Base-by-base conservation (phyloP, 176 grass and related monocot species). In the Oryza punctata region DNA sequence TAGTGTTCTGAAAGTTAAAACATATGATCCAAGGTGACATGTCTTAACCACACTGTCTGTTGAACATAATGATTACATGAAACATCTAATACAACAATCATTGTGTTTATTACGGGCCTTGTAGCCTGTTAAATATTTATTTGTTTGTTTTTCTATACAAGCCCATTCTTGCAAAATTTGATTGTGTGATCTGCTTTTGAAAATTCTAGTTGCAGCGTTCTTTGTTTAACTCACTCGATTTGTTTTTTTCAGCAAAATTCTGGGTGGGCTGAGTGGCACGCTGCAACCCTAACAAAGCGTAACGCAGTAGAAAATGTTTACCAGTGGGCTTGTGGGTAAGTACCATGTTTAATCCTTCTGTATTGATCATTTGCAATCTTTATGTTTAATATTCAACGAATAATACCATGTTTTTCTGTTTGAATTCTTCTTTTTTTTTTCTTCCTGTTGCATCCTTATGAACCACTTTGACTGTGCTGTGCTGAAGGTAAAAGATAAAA, bases 291-390 rank as follows among this genome's bases (percentile, higher is more conserved):
- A 78, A 84, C 72, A 18, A 96, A 92, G 77, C 85, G 93, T 63
- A 99, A 96, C 81, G 69, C 78, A 14, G 37, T 94, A 81, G 96
- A 99, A 90, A 99, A 99, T 87, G 96, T 99, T 66, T 94, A 90
- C 33, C 93, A 96, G 37, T 99, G 96, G 96, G 85, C 87, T 85
- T 99, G 96, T 71, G 96, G 96, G 96, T 99, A 83, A 71, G 93
- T 90, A 72, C 12, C 68, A 85, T 6, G 5, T 44, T 82, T 32
- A 10, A 24, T 7, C 33, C 33, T 37, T 79, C 38, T 29, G 10
- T 38, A 7, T 8, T 38, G 8, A 38, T 69, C 19, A 24, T 77
- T 6, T 73, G 33, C 12, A 40, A 70, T 47, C 64, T 26, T 10
- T 32, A 12, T 24, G 5, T 63, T 6, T 12, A 9, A 81, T 59